Percentiles rank a stretch among this genome's conserved stretches.
Conservation (phyloP, 2,329 filamentous ascomycete species). For the Amylocarpus encephaloides region DNA sequence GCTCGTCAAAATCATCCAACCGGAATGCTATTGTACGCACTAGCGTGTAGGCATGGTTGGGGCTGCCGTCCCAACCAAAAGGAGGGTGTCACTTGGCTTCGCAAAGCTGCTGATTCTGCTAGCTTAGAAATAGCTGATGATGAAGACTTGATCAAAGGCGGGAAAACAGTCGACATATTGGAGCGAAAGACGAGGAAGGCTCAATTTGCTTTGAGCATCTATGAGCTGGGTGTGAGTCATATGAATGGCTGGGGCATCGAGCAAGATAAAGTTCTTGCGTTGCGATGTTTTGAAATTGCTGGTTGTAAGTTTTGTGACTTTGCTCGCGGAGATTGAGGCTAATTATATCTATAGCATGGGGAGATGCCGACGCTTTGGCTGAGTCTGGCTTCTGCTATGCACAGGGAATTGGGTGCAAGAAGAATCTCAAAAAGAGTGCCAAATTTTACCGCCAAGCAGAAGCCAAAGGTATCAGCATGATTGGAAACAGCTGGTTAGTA, state of each 20-base stretch:
- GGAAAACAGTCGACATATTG: slow-evolving; percentile 56
- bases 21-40: slow-evolving; percentile 90
- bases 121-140: slow-evolving; percentile 79
- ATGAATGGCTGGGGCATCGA: slow-evolving; percentile 98
- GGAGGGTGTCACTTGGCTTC: slow-evolving; percentile 87
- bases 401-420: slow-evolving; percentile 88
- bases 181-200: slow-evolving; percentile 81
- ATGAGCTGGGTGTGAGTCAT: slow-evolving; percentile 92
- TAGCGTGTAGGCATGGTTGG: slow-evolving; percentile 95
- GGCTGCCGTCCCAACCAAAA: slow-evolving; percentile 88
- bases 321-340: slow-evolving; percentile 14
- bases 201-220: slow-evolving; percentile 91
- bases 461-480: slow-evolving; percentile 91
- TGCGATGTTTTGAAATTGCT: slow-evolving; percentile 94
- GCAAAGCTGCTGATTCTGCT: slow-evolving; percentile 81
- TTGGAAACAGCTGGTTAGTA: slow-evolving; percentile 93
- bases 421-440: slow-evolving; percentile 90
- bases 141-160: slow-evolving; percentile 58
- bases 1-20: slow-evolving; percentile 81
- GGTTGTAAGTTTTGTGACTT: slow-evolving; percentile 52
- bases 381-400: slow-evolving; percentile 97
- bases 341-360: slow-evolving; percentile 58
- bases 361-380: slow-evolving; percentile 86
- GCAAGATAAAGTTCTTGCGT: slow-evolving; percentile 79
- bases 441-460: slow-evolving; percentile 87